Percentiles rank a stretch among this genome's conserved stretches.
phyloP scores from a whole-genome alignment of 352 stramenopile species.

The Globisporangium radiosum region DNA sequence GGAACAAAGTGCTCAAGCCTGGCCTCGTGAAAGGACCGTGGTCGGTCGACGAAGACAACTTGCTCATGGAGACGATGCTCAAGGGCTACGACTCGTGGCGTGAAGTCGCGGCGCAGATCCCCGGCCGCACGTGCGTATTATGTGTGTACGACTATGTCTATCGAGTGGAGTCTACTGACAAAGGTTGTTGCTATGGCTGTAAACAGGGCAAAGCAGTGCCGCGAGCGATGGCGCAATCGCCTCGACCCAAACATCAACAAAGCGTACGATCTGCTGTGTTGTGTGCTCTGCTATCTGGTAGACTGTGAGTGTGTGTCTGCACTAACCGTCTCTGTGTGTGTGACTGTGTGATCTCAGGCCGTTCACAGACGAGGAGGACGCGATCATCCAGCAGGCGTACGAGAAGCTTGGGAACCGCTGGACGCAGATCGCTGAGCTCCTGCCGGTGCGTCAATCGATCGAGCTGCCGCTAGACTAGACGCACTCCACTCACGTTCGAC shows the following conservation, averaged over 20 bases:
- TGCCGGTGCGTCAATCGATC: conserved; percentile 31
- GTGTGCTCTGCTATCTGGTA: neutral
- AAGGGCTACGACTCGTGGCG: conserved; percentile 75
- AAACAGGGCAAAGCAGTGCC: conserved; percentile 88
- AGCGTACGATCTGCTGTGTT: conserved; percentile 27
- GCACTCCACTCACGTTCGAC: no score
- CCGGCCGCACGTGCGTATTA: conserved; percentile 48
- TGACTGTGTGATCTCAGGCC: conserved; percentile 19
- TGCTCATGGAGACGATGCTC: conserved; percentile 82
- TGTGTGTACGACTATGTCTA: neutral
- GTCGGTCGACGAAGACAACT: conserved; percentile 87
- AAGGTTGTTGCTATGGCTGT: conserved; percentile 12
- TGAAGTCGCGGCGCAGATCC: conserved; percentile 60
- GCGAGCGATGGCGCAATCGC: conserved; percentile 95
- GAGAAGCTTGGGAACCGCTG: conserved; percentile 82
- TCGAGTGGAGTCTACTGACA: no score
- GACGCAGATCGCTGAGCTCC: conserved; percentile 79
- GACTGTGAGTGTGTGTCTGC: neutral
- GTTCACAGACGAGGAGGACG: conserved; percentile 66
- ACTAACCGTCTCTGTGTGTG: neutral
- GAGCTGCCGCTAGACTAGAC: no score
- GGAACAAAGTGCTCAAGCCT: conserved; percentile 89
- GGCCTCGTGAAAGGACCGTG: conserved; percentile 90
- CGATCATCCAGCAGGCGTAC: conserved; percentile 69
- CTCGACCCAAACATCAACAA: conserved; percentile 92